phyloP scores from a whole-genome alignment of 208 protist species.

The Crithidia acanthocephali region DNA sequence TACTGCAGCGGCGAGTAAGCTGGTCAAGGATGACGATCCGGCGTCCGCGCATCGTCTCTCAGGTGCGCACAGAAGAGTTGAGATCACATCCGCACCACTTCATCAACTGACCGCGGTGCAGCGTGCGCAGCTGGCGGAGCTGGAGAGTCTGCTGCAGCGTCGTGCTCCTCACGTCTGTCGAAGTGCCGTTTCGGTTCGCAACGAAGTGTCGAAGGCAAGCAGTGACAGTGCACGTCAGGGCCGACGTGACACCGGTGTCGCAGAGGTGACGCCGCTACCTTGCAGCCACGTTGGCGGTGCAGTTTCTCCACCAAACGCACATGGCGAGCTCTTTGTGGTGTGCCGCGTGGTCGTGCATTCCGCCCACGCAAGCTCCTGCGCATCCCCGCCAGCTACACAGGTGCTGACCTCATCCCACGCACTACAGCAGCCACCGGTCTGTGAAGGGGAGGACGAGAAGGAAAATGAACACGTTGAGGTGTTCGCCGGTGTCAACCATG shows the following conservation, averaged over 20 bases:
- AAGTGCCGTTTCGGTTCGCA: background rate
- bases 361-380: background rate
- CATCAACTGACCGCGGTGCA: conserved; percentile 16
- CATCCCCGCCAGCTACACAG: background rate
- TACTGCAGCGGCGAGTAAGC: too few relatives aligned
- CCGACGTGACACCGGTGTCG: too few relatives aligned
- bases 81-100: conserved; percentile 2
- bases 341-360: conserved; percentile 13
- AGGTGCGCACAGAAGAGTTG: background rate
- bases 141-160: conserved; percentile 23
- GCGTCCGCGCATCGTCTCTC: too few relatives aligned
- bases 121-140: conserved; percentile 24
- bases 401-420: background rate
- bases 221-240: background rate
- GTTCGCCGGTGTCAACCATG: conserved; percentile 82
- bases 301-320: background rate
- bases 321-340: conserved; percentile 23
- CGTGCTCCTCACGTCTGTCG: background rate
- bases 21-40: too few relatives aligned
- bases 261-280: background rate
- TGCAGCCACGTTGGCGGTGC: background rate
- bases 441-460: background rate
- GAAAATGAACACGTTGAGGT: conserved; percentile 13
- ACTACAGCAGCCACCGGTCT: background rate
- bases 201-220: background rate